A percentile compares a stretch with the other conserved stretches of the same genome.
phyloP scores from a whole-genome alignment of 2,329 filamentous ascomycete species.

The Ilyonectria destructans region DNA sequence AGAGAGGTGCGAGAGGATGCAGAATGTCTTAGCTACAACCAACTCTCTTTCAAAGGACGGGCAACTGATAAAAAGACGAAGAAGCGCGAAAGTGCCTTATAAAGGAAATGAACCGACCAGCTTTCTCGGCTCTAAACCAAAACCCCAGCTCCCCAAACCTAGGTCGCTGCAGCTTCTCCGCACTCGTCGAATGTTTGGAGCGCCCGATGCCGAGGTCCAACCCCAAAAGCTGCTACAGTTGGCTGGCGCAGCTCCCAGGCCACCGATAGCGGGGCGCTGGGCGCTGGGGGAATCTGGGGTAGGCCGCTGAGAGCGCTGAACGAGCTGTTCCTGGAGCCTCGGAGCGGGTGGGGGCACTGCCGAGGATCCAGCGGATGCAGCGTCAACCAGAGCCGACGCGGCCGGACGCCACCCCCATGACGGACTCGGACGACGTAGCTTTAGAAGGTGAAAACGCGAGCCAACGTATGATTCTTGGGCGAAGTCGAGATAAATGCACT shows the following conservation, averaged over 20 bases:
- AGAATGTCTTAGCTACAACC: background rate
- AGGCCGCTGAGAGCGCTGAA: constrained; percentile 13
- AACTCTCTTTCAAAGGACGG: background rate
- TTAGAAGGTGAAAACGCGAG: background rate
- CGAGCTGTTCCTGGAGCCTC: constrained; percentile 13
- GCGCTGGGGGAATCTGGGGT: constrained; percentile 45
- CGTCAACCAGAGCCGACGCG: background rate
- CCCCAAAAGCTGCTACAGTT: background rate
- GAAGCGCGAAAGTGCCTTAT: background rate
- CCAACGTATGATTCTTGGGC: constrained; percentile 1
- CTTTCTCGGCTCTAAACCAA: background rate
- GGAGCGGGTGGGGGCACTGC: constrained; percentile 30
- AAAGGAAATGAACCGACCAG: background rate
- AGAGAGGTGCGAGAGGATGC: background rate
- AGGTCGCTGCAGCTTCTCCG: constrained; percentile 43
- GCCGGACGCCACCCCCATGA: background rate
- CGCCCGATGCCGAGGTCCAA: constrained; percentile 45
- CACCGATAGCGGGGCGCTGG: constrained; percentile 4
- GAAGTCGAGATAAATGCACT: background rate
- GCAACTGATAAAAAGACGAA: background rate
- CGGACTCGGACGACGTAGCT: background rate
- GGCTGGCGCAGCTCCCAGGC: background rate
- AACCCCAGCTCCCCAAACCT: constrained; percentile 4
- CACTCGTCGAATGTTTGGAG: constrained; percentile 44
- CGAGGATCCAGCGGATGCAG: constrained; percentile 16